A percentile compares a stretch with the other conserved stretches of the same genome.
Conservation (phyloP, 176 grass and related monocot genomes). For the Tuctoria greenei region DNA sequence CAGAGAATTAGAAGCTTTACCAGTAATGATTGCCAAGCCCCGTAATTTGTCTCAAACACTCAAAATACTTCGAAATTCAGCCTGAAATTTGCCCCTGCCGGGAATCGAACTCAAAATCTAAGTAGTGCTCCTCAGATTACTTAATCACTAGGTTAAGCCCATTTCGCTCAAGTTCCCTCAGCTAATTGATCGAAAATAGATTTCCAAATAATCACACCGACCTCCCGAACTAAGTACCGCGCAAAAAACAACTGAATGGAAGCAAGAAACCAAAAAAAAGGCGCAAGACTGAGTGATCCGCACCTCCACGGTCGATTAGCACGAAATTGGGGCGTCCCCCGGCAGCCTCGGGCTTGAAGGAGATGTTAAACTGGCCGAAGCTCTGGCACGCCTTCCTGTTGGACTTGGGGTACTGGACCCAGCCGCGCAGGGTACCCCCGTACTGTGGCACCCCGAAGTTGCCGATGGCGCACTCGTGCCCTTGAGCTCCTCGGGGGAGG, state of each 20-base stretch:
- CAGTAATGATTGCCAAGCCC: not conserved
- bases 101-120: no score
- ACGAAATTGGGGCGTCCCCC: slow-evolving; percentile 66
- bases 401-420: slow-evolving; percentile 63
- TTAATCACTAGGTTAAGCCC: no score
- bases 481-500: slow-evolving; percentile 62
- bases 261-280: not conserved
- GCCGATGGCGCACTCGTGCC: slow-evolving; percentile 83
- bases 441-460: slow-evolving; percentile 93
- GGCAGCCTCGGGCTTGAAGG: slow-evolving; percentile 54
- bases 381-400: slow-evolving; percentile 67
- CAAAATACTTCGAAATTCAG: slow-evolving; percentile 20
- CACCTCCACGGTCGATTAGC: slow-evolving; percentile 78
- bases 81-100: no score
- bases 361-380: slow-evolving; percentile 61
- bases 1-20: slow-evolving; percentile 7
- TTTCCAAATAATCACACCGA: not conserved
- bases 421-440: slow-evolving; percentile 73
- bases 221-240: not conserved
- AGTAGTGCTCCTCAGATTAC: no score
- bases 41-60: not conserved
- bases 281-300: not conserved
- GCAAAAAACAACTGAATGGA: slow-evolving; percentile 1
- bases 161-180: no score
- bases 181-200: not conserved